phyloP scores from a whole-genome alignment of 805 yeast species.

The Candida stauntonica region DNA sequence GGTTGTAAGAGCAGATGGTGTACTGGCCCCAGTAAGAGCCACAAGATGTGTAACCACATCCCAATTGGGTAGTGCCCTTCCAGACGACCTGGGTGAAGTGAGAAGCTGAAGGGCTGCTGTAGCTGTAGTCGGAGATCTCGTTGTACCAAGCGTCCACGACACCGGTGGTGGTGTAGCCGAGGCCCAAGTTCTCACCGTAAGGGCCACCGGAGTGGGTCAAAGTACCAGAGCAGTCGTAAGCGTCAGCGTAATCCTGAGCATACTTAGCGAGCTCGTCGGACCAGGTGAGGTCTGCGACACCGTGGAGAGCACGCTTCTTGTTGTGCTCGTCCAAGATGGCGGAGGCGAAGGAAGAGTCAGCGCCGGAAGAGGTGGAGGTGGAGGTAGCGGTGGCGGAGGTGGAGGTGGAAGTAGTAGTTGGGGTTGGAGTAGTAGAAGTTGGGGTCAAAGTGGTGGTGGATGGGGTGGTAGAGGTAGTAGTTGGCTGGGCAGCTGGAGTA shows the following conservation, averaged over 20 bases:
- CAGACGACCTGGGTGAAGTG: slow-evolving; percentile 86
- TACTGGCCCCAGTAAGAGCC: slow-evolving; percentile 51
- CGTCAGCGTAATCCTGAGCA: slow-evolving; percentile 48
- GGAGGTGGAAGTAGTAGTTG: slow-evolving; percentile 17
- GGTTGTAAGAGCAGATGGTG: slow-evolving; percentile 69
- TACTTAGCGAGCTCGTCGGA: slow-evolving; percentile 39
- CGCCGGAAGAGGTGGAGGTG: slow-evolving; percentile 20
- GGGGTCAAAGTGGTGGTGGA: slow-evolving; percentile 7
- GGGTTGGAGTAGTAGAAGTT: slow-evolving; percentile 4
- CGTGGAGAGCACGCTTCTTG: slow-evolving; percentile 43
- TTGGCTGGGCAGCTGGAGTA: slow-evolving; percentile 14
- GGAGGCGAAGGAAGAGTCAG: slow-evolving; percentile 32
- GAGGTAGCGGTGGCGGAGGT: slow-evolving; percentile 20
- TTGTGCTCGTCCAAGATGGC: slow-evolving; percentile 48
- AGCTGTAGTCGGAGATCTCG: slow-evolving; percentile 55
- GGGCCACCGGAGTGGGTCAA: slow-evolving; percentile 66
- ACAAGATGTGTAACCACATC: slow-evolving; percentile 73
- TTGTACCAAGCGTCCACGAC: slow-evolving; percentile 77
- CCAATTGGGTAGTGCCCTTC: slow-evolving; percentile 62
- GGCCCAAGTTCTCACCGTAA: slow-evolving; percentile 80
- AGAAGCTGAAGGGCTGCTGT: slow-evolving; percentile 55
- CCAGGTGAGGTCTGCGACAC: slow-evolving; percentile 46
- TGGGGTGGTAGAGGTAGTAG: slow-evolving; percentile 9
- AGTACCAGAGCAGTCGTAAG: slow-evolving; percentile 56
- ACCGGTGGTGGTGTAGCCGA: slow-evolving; percentile 52